Conservation (phyloP, 805 yeast genomes). For the Myxozyma sirexii region DNA sequence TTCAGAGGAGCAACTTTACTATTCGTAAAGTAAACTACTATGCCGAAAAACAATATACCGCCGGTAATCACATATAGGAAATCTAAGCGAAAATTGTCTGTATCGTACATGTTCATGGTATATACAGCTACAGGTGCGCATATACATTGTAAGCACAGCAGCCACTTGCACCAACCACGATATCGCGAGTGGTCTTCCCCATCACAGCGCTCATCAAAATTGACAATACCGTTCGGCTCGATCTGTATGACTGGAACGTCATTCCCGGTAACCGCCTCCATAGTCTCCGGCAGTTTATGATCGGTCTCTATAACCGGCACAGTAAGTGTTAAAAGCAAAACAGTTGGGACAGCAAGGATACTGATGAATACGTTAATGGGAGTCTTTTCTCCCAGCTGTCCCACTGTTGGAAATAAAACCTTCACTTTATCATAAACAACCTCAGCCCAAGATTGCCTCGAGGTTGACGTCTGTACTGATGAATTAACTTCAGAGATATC, state of each 20-base stretch:
- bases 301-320: conserved; percentile 41
- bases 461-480: background rate
- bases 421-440: background rate
- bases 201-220: background rate
- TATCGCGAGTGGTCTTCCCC: conserved; percentile 32
- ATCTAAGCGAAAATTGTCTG: background rate
- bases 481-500: conserved; percentile 16
- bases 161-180: conserved; percentile 34
- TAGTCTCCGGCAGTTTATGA: background rate
- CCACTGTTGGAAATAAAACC: conserved; percentile 41
- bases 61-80: conserved; percentile 10
- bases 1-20: conserved; percentile 13
- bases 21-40: conserved; percentile 19
- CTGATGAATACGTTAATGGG: conserved; percentile 36
- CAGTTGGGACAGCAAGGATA: conserved; percentile 40
- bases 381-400: conserved; percentile 36
- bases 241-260: conserved; percentile 10
- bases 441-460: background rate
- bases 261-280: background rate
- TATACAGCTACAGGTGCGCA: conserved; percentile 41
- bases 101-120: conserved; percentile 24
- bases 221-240: conserved; percentile 1
- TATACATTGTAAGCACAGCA: conserved; percentile 42
- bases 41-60: conserved; percentile 2
- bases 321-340: conserved; percentile 40